These are phyloP conservation scores for Perkinsela sp. DNA, from an alignment of 208 protist species.

Conservation along the genomic window DNA sequence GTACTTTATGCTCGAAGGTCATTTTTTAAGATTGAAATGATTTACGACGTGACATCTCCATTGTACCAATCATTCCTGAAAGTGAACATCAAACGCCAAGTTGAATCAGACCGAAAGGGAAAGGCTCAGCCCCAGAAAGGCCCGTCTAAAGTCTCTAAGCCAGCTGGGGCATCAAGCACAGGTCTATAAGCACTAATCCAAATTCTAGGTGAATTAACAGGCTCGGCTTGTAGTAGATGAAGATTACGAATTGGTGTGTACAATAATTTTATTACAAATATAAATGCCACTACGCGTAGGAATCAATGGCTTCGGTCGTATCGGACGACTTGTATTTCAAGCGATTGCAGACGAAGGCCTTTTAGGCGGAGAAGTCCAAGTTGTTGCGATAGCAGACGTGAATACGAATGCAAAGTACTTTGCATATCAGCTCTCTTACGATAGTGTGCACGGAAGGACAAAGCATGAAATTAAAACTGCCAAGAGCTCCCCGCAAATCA, in stretches of 20 bases:
- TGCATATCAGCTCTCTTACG: slow-evolving; percentile 80
- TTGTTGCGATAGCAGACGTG: slow-evolving; percentile 85
- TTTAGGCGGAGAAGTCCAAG: slow-evolving; percentile 37
- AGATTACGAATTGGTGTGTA: no score
- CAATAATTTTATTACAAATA: neutral
- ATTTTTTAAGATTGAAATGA: no score
- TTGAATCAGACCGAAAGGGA: neutral
- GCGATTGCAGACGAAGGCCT: slow-evolving; percentile 27
- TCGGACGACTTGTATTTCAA: slow-evolving; percentile 87
- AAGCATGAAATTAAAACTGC: slow-evolving; percentile 24
- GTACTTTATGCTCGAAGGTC: no score
- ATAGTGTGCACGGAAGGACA: slow-evolving; percentile 81
- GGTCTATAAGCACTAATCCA: no score
- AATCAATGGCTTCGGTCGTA: slow-evolving; percentile 95
- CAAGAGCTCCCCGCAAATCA: slow-evolving; percentile 26
- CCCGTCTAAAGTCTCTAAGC: neutral
- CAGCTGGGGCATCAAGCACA: neutral
- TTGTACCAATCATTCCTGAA: neutral
- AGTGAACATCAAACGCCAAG: neutral
- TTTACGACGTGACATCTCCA: neutral
- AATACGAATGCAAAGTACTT: slow-evolving; percentile 87
- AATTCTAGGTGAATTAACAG: no score
- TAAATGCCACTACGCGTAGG: slow-evolving; percentile 49
- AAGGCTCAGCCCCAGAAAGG: neutral
- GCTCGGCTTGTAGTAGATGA: no score